phyloP scores from a whole-genome alignment of 2,329 filamentous ascomycete species.

The Xylariaceae sp. region DNA sequence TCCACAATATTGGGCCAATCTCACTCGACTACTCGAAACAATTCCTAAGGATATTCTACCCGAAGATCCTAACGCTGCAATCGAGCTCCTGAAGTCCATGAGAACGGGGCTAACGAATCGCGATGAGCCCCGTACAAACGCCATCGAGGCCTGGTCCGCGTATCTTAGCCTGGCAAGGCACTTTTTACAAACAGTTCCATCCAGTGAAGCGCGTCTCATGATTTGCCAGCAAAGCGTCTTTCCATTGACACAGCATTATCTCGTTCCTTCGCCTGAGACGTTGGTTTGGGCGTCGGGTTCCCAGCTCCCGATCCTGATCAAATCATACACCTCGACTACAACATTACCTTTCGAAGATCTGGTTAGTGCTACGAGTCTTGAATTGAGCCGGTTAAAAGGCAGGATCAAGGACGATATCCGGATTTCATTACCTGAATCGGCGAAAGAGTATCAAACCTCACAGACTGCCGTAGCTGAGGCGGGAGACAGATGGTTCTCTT shows the following conservation, averaged over 20 bases:
- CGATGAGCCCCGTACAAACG: conserved; percentile 67
- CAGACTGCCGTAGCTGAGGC: conserved; percentile 63
- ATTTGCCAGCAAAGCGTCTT: conserved; percentile 48
- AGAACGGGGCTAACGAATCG: conserved; percentile 65
- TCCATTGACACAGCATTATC: conserved; percentile 50
- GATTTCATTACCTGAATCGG: conserved; percentile 73
- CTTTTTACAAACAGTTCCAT: conserved; percentile 43
- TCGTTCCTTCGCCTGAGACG: conserved; percentile 42
- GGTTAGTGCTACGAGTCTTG: conserved; percentile 43
- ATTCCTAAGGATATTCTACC: conserved; percentile 52
- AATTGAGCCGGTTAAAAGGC: conserved; percentile 60
- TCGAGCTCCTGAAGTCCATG: conserved; percentile 60
- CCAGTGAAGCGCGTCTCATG: conserved; percentile 39
- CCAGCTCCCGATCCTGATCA: conserved; percentile 38
- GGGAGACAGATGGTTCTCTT: conserved; percentile 60
- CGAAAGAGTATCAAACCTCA: conserved; percentile 67
- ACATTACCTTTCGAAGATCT: conserved; percentile 39
- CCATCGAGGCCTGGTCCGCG: conserved; percentile 63
- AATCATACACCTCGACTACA: conserved; percentile 43
- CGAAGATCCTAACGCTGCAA: conserved; percentile 45
- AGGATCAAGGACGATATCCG: conserved; percentile 62
- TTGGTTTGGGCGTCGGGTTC: conserved; percentile 33
- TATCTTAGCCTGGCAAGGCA: conserved; percentile 62
- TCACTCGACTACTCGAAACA: conserved; percentile 57
- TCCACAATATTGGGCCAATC: conserved; percentile 64